Evolutionary conservation across 495 filamentous ascomycete species (phyloP), one percentile per base, ranked within the genome.

Genomic region (Pseudomonodictys pantanalensis): DNA sequence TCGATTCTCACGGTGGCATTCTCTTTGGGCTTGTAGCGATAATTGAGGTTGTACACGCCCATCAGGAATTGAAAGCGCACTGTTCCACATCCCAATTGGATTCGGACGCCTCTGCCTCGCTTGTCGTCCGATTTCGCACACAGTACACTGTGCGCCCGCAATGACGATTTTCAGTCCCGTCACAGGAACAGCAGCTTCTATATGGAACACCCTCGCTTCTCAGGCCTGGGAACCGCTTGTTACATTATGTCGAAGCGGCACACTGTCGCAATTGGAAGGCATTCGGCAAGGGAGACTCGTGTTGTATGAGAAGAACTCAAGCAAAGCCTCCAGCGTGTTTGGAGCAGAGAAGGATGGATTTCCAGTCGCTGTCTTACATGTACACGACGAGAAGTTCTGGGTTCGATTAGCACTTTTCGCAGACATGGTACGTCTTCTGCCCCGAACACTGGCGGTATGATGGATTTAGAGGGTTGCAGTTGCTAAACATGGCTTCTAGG

Each of bases 371-470:
- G 68, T 83, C 56, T 68, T 88, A 28, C 71, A 72, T 17, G 77
- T 88, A 15, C 77, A 79, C 62, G 79, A 78, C 48, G 82, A 85
- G 51, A 69, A 77, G 17, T 87, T 89, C 69, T 89, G 83, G 83
- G 75, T 85, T 57, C 79, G 85, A 39, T 66, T 87, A 51, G 70
- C 83, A 48, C 69, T 88, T 25, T 85, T 85, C 62, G 82, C 80
- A 23, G 86, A 89, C 72, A 87, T 88, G 84, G 62, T 60, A 32
- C 15, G 60, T 58, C 18, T 45, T 32, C 17, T 17, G 18, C 30
- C 11, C 3, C 39, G 15, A 22, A n/a, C 9, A 22, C 28, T 30
- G 15, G 23, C 6, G 25, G 10, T 35, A 26, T 12, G 10, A n/a
- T 2, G 17, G 1, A 24, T n/a, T 23, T 38, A 28, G 1, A 33